Percentiles rank a stretch among this genome's conserved stretches.
These are phyloP conservation scores for Lathyrus aphaca DNA, from an alignment of 306 rosid genomes.

Conservation along the genomic window DNA sequence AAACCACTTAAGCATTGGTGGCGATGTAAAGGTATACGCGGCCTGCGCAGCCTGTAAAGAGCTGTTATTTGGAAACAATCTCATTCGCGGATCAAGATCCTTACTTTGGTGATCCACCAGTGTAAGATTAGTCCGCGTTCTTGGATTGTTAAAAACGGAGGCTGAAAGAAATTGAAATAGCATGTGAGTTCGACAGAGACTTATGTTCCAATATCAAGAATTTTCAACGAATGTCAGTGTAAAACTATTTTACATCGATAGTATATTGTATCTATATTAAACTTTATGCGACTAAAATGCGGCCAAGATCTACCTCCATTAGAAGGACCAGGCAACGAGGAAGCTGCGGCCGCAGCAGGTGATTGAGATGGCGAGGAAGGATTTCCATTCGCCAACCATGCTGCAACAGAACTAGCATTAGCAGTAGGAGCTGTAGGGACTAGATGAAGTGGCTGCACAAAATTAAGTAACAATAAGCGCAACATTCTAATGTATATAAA, in stretches of 20 bases:
- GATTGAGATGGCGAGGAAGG: conserved; percentile 48
- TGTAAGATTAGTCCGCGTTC: background rate
- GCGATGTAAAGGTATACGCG: conserved; percentile 39
- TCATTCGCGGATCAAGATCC: background rate
- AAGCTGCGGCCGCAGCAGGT: conserved; percentile 32
- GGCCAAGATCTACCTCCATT: conserved; percentile 53
- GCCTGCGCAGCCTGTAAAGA: conserved; percentile 35
- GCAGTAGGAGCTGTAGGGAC: conserved; percentile 44
- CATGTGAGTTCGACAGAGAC: too few species aligned
- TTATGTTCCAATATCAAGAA: background rate
- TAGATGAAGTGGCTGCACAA: conserved; percentile 48
- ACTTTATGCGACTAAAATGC: background rate
- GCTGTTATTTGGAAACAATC: background rate
- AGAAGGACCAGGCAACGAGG: conserved; percentile 47
- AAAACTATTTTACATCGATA: background rate
- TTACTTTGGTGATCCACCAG: background rate
- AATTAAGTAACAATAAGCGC: background rate
- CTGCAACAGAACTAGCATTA: conserved; percentile 45
- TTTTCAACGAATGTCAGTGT: background rate
- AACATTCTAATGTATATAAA: background rate
- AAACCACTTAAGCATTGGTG: conserved; percentile 41
- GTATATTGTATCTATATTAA: background rate
- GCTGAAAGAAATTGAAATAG: background rate
- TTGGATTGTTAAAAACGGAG: background rate
- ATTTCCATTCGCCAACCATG: conserved; percentile 53